Base-by-base conservation (phyloP, 164 flowering plant species). In the Tetracentron sinense region DNA sequence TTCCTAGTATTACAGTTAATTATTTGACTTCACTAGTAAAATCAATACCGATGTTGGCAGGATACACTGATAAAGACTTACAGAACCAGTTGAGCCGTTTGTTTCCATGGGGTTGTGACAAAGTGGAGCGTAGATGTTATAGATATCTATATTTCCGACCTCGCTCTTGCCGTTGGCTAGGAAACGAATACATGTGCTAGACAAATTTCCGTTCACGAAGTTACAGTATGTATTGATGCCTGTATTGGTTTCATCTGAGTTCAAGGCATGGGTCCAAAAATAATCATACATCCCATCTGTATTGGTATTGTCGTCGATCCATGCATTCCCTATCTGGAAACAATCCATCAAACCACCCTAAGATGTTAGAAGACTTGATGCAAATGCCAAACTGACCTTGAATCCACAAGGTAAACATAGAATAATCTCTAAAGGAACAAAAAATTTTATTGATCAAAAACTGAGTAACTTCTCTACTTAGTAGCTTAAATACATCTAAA, bases 321-420 rank as follows among this genome's bases (percentile, higher is more conserved):
- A 56, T 15, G 74, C 76, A 68, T 78, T 78, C 21, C 81, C 81
- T 8, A 78, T 75, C 81, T 78, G 56, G 28, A 61, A 33, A 29
- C 20, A 16, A 38, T 38, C 44, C 44, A 38, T 38, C 44, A n/a
- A n/a, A 12, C 11, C 44, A 38, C 14, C 11, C 20, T 25, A 38
- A 53, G 16, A 52, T 53, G 47, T 27, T 30, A 64, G 23, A 49
- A 49, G 6, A 20, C 12, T 6, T 48, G n/a, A n/a, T n/a, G n/a
- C n/a, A n/a, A n/a, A n/a, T n/a, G n/a, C n/a, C n/a, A n/a, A n/a
- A n/a, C n/a, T n/a, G n/a, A n/a, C n/a, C n/a, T n/a, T n/a, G n/a
- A n/a, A n/a, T n/a, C n/a, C n/a, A n/a, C n/a, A n/a, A n/a, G n/a
- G n/a, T n/a, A n/a, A n/a, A n/a, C n/a, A n/a, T n/a, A n/a, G n/a